Conservation (phyloP, 2,329 filamentous ascomycete genomes). For the Fusarium cicatricum region DNA sequence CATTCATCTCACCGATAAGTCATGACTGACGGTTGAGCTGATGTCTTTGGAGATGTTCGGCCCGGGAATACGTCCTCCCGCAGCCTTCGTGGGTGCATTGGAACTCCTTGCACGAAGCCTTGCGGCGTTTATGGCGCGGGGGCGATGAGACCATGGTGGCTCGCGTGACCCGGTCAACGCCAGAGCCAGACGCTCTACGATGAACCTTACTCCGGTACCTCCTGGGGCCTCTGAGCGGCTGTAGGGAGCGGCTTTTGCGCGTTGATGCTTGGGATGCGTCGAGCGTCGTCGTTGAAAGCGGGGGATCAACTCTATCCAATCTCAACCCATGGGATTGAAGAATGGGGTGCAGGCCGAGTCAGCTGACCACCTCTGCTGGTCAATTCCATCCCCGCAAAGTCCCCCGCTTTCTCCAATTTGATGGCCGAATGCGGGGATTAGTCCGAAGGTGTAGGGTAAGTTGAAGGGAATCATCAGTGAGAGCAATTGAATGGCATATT, state of each 20-base stretch:
- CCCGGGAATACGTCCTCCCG: constrained; percentile 41
- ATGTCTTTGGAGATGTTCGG: constrained; percentile 41
- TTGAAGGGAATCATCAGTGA: background rate
- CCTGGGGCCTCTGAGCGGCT: background rate
- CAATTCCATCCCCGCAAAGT: constrained; percentile 28
- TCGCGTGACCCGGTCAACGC: constrained; percentile 9
- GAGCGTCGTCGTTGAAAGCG: constrained; percentile 3
- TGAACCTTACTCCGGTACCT: background rate
- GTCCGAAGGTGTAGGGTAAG: constrained; percentile 16
- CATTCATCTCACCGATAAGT: background rate
- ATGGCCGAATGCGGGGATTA: constrained; percentile 27
- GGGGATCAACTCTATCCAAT: constrained; percentile 4
- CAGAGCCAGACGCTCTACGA: constrained; percentile 16
- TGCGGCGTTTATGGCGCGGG: constrained; percentile 44
- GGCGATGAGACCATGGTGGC: constrained; percentile 41
- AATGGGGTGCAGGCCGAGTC: constrained; percentile 27
- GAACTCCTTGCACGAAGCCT: constrained; percentile 43
- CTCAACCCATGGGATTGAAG: constrained; percentile 24
- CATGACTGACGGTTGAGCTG: constrained; percentile 39
- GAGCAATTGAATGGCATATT: too few species aligned
- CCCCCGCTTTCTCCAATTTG: constrained; percentile 24
- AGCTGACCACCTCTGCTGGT: constrained; percentile 36
- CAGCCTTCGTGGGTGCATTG: constrained; percentile 44
- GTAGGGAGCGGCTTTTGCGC: background rate
- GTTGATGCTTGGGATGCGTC: background rate